Percentiles rank a stretch among this genome's conserved stretches.
phyloP scores from a whole-genome alignment of 2,329 filamentous ascomycete genomes.

The Furcasterigmium sp. region DNA sequence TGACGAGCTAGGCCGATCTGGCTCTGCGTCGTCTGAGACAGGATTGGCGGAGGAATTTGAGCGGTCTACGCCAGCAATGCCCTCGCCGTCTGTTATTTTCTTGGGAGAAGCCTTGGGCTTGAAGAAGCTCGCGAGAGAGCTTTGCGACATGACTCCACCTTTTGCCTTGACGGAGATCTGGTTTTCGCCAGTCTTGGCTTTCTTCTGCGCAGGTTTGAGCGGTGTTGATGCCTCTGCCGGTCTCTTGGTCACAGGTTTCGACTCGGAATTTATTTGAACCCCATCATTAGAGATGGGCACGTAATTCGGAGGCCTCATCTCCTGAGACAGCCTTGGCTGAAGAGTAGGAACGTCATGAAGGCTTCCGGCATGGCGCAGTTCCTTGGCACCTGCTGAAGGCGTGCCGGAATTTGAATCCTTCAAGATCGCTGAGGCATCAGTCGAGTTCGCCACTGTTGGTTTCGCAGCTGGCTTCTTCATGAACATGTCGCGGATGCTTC shows the following conservation, averaged over 20 bases:
- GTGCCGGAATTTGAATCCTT: background rate
- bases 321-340: too few species aligned
- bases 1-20: too few species aligned
- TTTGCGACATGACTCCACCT: conserved; percentile 33
- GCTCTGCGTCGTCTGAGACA: too few species aligned
- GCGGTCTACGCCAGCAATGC: too few species aligned
- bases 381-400: too few species aligned
- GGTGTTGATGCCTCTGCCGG: conserved; percentile 6
- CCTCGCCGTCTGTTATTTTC: background rate
- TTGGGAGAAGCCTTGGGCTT: conserved; percentile 44
- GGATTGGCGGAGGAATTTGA: too few species aligned
- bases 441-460: conserved; percentile 8
- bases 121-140: conserved; percentile 75
- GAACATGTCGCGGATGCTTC: conserved; percentile 93
- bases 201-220: conserved; percentile 27
- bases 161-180: conserved; percentile 22
- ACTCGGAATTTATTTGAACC: conserved; percentile 3
- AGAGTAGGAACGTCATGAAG: too few species aligned
- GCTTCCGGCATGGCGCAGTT: background rate
- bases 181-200: conserved; percentile 20
- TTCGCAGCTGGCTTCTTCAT: conserved; percentile 42
- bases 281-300: too few species aligned
- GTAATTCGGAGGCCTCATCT: too few species aligned
- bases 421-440: background rate
- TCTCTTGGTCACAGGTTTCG: conserved; percentile 11